phyloP scores from a whole-genome alignment of 306 rosid genomes.

The Begonia fuchsioides region DNA sequence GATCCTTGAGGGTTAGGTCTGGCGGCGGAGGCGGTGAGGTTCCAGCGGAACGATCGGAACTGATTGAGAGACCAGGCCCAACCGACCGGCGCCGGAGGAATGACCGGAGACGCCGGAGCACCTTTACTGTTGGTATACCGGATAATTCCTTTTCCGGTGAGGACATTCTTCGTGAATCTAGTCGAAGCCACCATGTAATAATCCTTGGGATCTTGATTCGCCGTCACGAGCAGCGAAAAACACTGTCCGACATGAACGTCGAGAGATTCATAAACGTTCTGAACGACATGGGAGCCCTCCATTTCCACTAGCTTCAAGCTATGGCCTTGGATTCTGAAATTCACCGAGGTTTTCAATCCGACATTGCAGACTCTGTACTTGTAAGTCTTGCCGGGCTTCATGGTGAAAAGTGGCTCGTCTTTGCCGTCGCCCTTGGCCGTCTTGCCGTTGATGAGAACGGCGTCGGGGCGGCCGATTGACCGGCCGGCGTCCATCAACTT shows the following conservation, averaged over 20 bases:
- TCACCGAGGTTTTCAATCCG: slow-evolving; percentile 49
- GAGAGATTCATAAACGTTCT: no score
- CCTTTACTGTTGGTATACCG: slow-evolving; percentile 32
- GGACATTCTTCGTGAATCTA: slow-evolving; percentile 34
- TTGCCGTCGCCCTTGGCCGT: slow-evolving; percentile 35
- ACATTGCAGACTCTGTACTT: slow-evolving; percentile 59
- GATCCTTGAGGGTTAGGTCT: no score
- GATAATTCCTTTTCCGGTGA: slow-evolving; percentile 32
- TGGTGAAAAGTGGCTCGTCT: slow-evolving; percentile 52
- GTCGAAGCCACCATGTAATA: slow-evolving; percentile 67
- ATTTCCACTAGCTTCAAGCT: no score
- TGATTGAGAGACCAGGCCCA: no score
- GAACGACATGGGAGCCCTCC: no score
- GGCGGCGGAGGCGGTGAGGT: no score
- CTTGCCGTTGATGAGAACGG: slow-evolving; percentile 60
- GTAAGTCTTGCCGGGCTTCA: no score
- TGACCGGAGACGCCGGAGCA: slow-evolving; percentile 35
- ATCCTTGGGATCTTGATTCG: slow-evolving; percentile 45
- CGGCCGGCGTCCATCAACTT: slow-evolving; percentile 40
- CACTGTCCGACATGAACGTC: slow-evolving; percentile 74
- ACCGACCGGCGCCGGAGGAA: slow-evolving; percentile 47
- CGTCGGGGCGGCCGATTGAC: slow-evolving; percentile 41
- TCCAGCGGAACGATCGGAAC: no score
- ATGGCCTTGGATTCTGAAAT: slow-evolving; percentile 67
- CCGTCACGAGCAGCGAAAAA: slow-evolving; percentile 45